phyloP scores from a whole-genome alignment of 495 filamentous ascomycete species.

The Aspergillus nidulans region DNA sequence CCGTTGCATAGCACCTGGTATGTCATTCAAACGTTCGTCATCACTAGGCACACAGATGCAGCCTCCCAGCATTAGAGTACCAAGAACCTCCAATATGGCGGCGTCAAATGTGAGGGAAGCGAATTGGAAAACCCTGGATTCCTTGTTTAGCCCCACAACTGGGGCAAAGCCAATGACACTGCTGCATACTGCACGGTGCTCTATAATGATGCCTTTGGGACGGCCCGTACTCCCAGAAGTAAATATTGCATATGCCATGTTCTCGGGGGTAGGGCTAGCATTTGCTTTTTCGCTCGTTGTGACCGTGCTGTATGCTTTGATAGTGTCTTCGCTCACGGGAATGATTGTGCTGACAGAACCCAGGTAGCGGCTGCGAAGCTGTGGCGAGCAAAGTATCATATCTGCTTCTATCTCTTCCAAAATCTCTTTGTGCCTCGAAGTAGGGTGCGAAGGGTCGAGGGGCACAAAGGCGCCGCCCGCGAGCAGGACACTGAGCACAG shows the following conservation, averaged over 20 bases:
- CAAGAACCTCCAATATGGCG: slow-evolving; percentile 47
- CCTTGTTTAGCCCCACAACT: slow-evolving; percentile 24
- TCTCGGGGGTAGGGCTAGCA: slow-evolving; percentile 19
- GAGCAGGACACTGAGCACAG: slow-evolving; percentile 48
- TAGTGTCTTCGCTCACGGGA: slow-evolving; percentile 34
- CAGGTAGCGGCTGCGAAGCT: slow-evolving; percentile 21
- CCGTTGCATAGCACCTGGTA: slow-evolving; percentile 44
- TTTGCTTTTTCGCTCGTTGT: slow-evolving; percentile 2
- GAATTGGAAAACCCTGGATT: slow-evolving; percentile 49
- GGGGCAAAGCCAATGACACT: slow-evolving; percentile 41
- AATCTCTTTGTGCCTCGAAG: slow-evolving; percentile 40
- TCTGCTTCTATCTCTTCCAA: slow-evolving; percentile 32
- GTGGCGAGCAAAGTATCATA: slow-evolving; percentile 38
- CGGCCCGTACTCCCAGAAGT: slow-evolving; percentile 57
- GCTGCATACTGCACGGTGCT: slow-evolving; percentile 45
- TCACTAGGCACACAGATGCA: slow-evolving; percentile 59
- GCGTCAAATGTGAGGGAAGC: slow-evolving; percentile 54
- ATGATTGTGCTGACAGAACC: slow-evolving; percentile 31
- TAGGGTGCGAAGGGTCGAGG: slow-evolving; percentile 55
- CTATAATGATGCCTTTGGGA: slow-evolving; percentile 50
- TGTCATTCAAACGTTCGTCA: slow-evolving; percentile 49
- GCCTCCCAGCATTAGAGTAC: slow-evolving; percentile 51
- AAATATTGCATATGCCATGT: slow-evolving; percentile 40
- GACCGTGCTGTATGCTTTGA: slow-evolving; percentile 29
- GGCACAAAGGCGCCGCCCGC: slow-evolving; percentile 57